A percentile compares a stretch with the other conserved stretches of the same genome.
Conservation (phyloP, 164 flowering plant genomes). For the Berberis thunbergii region DNA sequence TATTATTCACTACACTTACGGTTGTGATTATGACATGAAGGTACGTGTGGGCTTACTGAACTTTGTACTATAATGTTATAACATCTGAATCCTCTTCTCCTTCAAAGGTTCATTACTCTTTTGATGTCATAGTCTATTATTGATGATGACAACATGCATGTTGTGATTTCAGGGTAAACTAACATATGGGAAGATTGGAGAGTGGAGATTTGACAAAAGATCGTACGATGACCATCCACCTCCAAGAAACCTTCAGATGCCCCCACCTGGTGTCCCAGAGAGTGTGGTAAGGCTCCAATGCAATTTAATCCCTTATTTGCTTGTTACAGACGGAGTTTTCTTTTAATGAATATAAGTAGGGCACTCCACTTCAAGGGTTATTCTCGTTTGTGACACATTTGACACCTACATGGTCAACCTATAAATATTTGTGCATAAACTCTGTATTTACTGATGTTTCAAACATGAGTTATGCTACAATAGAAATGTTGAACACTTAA, state of each 20-base stretch:
- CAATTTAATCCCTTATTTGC: not conserved
- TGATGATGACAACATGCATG: not conserved
- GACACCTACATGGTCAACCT: too few relatives aligned
- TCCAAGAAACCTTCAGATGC: slow-evolving; percentile 74
- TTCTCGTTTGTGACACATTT: too few relatives aligned
- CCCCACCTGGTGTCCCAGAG: slow-evolving; percentile 93
- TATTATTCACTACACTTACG: slow-evolving; percentile 97
- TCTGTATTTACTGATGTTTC: too few relatives aligned
- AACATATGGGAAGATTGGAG: slow-evolving; percentile 86
- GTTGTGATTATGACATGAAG: slow-evolving; percentile 93
- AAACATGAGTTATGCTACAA: too few relatives aligned
- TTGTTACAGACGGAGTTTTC: not conserved
- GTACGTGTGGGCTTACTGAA: slow-evolving; percentile 16
- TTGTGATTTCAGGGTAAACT: slow-evolving; percentile 53
- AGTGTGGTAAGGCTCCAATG: slow-evolving; percentile 73
- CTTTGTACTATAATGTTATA: too few relatives aligned
- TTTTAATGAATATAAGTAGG: too few relatives aligned
- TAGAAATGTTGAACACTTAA: too few relatives aligned
- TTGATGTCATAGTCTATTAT: not conserved
- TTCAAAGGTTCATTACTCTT: too few relatives aligned
- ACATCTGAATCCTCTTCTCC: too few relatives aligned
- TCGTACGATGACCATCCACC: slow-evolving; percentile 49
- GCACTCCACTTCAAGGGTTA: too few relatives aligned
- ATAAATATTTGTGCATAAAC: too few relatives aligned
- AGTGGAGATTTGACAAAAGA: slow-evolving; percentile 98